Conservation (phyloP, 2,329 filamentous ascomycete genomes). For the Pseudocercospora crystallina region DNA sequence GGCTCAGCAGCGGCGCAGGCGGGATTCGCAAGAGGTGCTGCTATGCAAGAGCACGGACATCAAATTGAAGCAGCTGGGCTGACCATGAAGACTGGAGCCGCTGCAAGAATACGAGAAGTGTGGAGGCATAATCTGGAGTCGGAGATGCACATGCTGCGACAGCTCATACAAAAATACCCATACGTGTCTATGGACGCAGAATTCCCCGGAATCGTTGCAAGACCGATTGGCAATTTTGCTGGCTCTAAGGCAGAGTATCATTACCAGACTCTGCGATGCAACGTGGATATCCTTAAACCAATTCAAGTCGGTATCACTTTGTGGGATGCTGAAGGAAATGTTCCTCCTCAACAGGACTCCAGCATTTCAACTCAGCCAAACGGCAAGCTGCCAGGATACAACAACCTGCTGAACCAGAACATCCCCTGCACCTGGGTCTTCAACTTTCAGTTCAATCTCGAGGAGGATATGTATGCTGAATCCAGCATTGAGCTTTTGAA, state of each 20-base stretch:
- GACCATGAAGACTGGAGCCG: slow-evolving; percentile 59
- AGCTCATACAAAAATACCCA: slow-evolving; percentile 84
- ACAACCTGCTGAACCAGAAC: slow-evolving; percentile 44
- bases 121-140: slow-evolving; percentile 90
- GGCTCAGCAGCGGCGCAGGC: slow-evolving; percentile 85
- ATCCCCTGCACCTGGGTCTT: slow-evolving; percentile 95
- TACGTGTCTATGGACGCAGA: slow-evolving; percentile 99
- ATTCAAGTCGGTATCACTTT: slow-evolving; percentile 95
- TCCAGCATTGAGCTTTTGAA: slow-evolving; percentile 89
- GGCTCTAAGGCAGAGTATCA: slow-evolving; percentile 92
- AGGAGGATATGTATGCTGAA: slow-evolving; percentile 97
- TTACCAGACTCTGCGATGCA: slow-evolving; percentile 95
- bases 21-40: slow-evolving; percentile 75
- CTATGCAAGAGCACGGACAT: slow-evolving; percentile 48
- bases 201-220: slow-evolving; percentile 94
- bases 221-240: slow-evolving; percentile 90
- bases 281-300: slow-evolving; percentile 95
- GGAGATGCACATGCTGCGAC: slow-evolving; percentile 82
- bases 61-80: slow-evolving; percentile 28
- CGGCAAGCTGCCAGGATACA: slow-evolving; percentile 42
- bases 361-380: slow-evolving; percentile 45
- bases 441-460: slow-evolving; percentile 95
- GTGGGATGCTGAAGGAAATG: slow-evolving; percentile 86
- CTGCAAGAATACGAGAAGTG: slow-evolving; percentile 87
- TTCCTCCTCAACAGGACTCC: slow-evolving; percentile 66